Evolutionary conservation across 2,329 filamentous ascomycete species (phyloP), one percentile per base, ranked within the genome.

Genomic region (Colletotrichum sublineola): DNA sequence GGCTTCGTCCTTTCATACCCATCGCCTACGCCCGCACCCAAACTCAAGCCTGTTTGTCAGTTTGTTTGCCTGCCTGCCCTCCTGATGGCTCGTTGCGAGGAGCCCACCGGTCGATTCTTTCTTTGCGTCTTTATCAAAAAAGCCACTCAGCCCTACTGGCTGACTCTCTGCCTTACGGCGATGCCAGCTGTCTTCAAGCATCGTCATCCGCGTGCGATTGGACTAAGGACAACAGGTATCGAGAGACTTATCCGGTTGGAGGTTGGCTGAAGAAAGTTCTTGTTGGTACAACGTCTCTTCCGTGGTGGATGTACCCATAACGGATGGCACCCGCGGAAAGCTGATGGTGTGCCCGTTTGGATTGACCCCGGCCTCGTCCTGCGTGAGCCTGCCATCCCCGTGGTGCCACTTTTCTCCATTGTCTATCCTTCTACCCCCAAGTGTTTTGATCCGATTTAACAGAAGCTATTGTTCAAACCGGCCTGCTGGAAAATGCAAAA

Each of bases 281-380:
- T 62, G 70, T 73, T 73, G 70, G 70, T 73, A 61, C 70, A 62
- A 73, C 66, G 70, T 73, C 55, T 65, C 70, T 70, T 70, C 70
- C 66, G 61, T 50, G 64, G 70, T 73, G 70, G 70, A 70, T 64
- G 66, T 63, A 48, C 33, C 67, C 71, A 72, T 66, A 55, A 63
- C 71, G 67, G 71, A 71, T 73, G 71, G 38, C 57, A 73, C 71
- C 71, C 52, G 57, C 68, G 71, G 68, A 73, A 64, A 56, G 62
- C 53, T 71, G 68, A 38, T 63, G 71, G 71, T 71, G 68, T 73
- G 71, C 63, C 67, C 57, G 55, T 71, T 63, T 67, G 68, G 31
- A 56, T 55, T 56, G 60, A 56, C 60, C 66, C 61, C 44, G 55
- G 60, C 60, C 61, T 70, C 20, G 55, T 65, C 66, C 62, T 67